Base-by-base conservation (phyloP, 1,139 yeast genomes). In the Candida tunisiensis region DNA sequence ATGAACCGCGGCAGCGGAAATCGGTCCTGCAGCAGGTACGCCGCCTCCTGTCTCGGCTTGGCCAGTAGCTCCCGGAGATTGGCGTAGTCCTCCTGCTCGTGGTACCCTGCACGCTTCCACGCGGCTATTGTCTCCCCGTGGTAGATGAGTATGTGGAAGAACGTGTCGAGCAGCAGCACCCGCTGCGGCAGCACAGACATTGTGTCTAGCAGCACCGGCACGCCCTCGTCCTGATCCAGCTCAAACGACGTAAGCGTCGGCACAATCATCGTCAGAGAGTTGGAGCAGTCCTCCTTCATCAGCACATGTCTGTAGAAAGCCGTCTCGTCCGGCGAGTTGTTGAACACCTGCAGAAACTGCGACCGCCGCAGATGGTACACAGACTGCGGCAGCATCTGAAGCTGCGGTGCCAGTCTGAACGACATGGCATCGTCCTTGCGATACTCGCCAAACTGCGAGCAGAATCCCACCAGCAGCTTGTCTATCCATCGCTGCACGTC, bases 261-360 rank as follows among this genome's bases (percentile, higher is more conserved):
- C 45, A 75, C 88, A 29, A 77, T 69, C 80, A 77, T 77, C 19
- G 72, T 63, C 34, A 75, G 55, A 2, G 78, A 61, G 43, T 74
- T 74, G 27, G 62, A 59, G 6, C 69, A 63, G 42, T 75, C 83
- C 44, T 75, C 85, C 24, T 69, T 70, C 52, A 67, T 55, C 41
- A 74, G 65, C 9, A 69, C 54, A 42, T 74, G 85, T 38, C 83
- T 62, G 32, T 72, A 64, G 47, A 64, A 77, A 21, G 73, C 62
- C 2, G 83, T 72, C 48, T 77, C 91, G 51, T 77, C 91, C 0
- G 91, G 91, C 1, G 88, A 75, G 40, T 69, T 71, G 47, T 73
- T 73, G 52, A 77, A 77, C 17, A 74, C 73, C 42, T 69, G 73
- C 18, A 75, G 57, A 39, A 75, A 69, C 29, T 68, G 77, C 2